Evolutionary conservation across 331 rosid species (phyloP).

Genomic region (Telfairia occidentalis): DNA sequence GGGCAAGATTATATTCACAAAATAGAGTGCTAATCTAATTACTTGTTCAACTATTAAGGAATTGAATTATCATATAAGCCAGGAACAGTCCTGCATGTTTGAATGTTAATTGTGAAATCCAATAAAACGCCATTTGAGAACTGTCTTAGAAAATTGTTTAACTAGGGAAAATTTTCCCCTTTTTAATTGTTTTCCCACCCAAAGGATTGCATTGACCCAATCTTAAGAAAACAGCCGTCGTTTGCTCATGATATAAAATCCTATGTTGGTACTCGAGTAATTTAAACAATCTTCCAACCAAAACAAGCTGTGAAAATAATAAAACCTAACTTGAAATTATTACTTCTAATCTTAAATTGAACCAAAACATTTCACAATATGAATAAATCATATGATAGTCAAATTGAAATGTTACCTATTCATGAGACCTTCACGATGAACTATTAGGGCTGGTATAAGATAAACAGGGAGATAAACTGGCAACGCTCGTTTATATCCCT

Average conservation of each 20-base stretch:
- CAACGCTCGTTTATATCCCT: conserved; percentile 82
- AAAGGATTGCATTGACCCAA: neutral
- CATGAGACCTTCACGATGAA: conserved; percentile 71
- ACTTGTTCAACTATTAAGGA: neutral
- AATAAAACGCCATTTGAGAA: neutral
- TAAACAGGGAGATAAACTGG: conserved; percentile 96
- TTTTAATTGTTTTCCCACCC: neutral
- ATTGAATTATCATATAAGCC: neutral
- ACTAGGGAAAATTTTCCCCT: neutral
- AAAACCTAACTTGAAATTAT: neutral
- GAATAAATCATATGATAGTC: neutral
- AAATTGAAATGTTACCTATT: conserved; percentile 40
- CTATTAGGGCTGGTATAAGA: conserved; percentile 86
- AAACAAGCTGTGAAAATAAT: neutral
- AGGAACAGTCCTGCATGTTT: neutral
- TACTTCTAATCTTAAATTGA: conserved; percentile 1
- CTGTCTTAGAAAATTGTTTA: neutral
- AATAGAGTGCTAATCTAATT: neutral
- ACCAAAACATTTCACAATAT: neutral
- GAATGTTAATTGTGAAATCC: neutral
- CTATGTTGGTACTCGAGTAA: neutral
- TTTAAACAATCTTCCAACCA: neutral
- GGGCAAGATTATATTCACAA: neutral
- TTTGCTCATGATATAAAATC: neutral
- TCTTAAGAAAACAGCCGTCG: too few relatives aligned